Conservation (phyloP, 2,329 filamentous ascomycete species). For the Phyllosticta citribraziliensis region DNA sequence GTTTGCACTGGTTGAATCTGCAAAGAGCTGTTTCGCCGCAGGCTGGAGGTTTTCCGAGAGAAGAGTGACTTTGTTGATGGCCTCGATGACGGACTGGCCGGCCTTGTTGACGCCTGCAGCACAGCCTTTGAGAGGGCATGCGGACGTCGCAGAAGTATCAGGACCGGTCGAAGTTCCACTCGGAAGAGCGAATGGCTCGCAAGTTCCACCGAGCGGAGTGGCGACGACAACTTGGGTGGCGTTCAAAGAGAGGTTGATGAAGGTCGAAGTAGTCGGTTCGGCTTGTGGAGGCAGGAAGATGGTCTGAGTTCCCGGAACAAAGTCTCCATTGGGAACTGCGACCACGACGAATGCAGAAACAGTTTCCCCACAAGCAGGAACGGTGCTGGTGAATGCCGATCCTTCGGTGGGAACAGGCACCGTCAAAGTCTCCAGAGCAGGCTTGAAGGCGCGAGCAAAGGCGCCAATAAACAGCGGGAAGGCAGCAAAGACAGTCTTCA, state of each 20-base stretch:
- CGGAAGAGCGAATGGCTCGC: slow-evolving; percentile 2
- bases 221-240: slow-evolving; percentile 9
- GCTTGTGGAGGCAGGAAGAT: slow-evolving; percentile 10
- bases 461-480: background rate
- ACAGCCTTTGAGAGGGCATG: slow-evolving; percentile 11
- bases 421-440: background rate
- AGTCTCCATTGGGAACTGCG: slow-evolving; percentile 6
- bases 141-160: background rate
- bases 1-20: background rate
- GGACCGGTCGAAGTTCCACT: background rate
- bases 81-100: slow-evolving; percentile 12
- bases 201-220: slow-evolving; percentile 7
- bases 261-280: background rate
- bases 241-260: slow-evolving; percentile 1
- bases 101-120: slow-evolving; percentile 1
- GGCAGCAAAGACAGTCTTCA: background rate
- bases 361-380: slow-evolving; percentile 7
- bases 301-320: slow-evolving; percentile 9
- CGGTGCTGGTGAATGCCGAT: slow-evolving; percentile 3
- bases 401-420: slow-evolving; percentile 7
- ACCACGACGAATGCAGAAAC: slow-evolving; percentile 8
- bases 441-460: background rate
- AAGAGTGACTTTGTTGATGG: slow-evolving; percentile 13
- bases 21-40: slow-evolving; percentile 10
- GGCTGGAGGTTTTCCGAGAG: slow-evolving; percentile 11